Conservation (phyloP, 805 yeast genomes). For the Kodamaea lidongshanica region DNA sequence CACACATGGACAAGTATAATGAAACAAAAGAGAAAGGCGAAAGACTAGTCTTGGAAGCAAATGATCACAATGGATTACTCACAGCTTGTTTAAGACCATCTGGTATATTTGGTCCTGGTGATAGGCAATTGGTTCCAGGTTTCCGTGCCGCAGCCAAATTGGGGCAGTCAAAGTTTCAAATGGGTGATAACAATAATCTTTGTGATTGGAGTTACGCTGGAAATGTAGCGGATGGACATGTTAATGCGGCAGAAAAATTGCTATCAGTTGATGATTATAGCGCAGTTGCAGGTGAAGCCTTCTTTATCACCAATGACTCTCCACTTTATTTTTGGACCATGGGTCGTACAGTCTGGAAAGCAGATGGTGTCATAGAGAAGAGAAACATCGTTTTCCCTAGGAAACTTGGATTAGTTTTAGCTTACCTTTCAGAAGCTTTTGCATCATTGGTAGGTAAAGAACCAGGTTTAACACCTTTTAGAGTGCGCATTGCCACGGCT, state of each 20-base stretch:
- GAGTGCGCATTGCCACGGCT: conserved; percentile 90
- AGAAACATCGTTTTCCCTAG: conserved; percentile 62
- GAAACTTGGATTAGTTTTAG: conserved; percentile 73
- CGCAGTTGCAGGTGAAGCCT: conserved; percentile 74
- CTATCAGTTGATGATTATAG: conserved; percentile 39
- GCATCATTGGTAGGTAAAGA: conserved; percentile 71
- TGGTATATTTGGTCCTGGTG: conserved; percentile 98
- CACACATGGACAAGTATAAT: conserved; percentile 95
- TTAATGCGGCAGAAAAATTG: conserved; percentile 78
- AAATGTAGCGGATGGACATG: conserved; percentile 95
- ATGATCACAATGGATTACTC: conserved; percentile 49
- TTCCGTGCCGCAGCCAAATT: conserved; percentile 71
- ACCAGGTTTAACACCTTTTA: conserved; percentile 91
- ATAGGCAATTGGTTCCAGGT: conserved; percentile 93
- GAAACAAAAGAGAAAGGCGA: conserved; percentile 94
- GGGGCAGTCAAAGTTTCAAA: conserved; percentile 87
- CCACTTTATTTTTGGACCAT: conserved; percentile 97
- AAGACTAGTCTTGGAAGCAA: conserved; percentile 67
- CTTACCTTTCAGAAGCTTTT: conserved; percentile 72
- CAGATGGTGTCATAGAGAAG: conserved; percentile 79
- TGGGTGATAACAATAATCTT: conserved; percentile 89
- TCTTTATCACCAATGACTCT: conserved; percentile 87
- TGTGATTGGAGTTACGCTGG: conserved; percentile 99
- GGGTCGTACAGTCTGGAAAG: conserved; percentile 96
- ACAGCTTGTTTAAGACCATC: conserved; percentile 94